Evolutionary conservation across 2,329 filamentous ascomycete genomes (phyloP).

Genomic region (Hypoxylon sp.): DNA sequence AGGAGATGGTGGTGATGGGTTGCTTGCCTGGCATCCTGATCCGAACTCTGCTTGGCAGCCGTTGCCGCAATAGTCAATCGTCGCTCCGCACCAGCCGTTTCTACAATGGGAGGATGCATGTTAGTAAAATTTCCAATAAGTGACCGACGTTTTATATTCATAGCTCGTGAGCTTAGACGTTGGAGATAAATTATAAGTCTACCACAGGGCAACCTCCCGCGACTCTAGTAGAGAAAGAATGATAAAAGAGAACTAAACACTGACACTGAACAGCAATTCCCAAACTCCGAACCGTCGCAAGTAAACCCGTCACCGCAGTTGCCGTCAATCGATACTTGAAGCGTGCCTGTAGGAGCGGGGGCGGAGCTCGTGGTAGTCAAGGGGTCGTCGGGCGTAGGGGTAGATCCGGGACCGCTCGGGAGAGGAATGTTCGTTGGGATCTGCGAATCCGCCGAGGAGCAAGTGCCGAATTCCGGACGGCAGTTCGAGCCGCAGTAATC

Average conservation of each 20-base stretch:
- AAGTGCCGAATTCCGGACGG: constrained; percentile 46
- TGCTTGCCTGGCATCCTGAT: constrained; percentile 49
- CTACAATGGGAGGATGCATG: constrained; percentile 26
- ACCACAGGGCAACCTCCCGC: neutral
- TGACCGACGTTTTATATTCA: constrained; percentile 23
- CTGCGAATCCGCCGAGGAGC: constrained; percentile 39
- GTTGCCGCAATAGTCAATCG: constrained; percentile 56
- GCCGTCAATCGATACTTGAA: constrained; percentile 47
- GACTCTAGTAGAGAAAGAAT: neutral
- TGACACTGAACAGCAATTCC: constrained; percentile 52
- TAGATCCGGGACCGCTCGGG: constrained; percentile 36
- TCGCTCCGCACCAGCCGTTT: constrained; percentile 56
- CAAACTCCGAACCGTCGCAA: constrained; percentile 50
- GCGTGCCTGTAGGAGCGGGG: constrained; percentile 43
- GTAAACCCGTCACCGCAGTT: constrained; percentile 48
- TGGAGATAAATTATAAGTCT: neutral
- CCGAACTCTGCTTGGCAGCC: constrained; percentile 57
- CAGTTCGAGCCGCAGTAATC: constrained; percentile 50
- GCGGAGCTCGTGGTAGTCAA: constrained; percentile 39
- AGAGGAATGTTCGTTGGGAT: constrained; percentile 42
- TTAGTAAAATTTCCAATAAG: constrained; percentile 26
- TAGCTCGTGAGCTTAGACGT: constrained; percentile 13
- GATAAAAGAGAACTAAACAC: constrained; percentile 30
- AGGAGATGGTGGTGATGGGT: constrained; percentile 39
- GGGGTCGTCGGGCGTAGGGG: constrained; percentile 36